phyloP scores from a whole-genome alignment of 495 filamentous ascomycete genomes.

The Astrocystis sublimbata region DNA sequence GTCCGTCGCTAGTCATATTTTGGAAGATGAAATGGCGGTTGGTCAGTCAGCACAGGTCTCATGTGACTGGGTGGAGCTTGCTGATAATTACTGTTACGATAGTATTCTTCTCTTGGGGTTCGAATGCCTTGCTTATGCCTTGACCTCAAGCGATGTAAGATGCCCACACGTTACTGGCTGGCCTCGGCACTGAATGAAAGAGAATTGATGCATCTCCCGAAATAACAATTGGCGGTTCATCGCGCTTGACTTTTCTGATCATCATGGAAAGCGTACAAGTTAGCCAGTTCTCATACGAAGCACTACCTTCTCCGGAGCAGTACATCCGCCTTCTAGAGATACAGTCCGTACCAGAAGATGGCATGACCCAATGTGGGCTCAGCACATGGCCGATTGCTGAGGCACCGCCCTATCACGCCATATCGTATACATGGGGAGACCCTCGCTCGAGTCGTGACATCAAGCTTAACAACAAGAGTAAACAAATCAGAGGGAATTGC shows the following conservation, averaged over 20 bases:
- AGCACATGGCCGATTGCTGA: neutral
- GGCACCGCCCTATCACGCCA: neutral
- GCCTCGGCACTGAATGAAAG: neutral
- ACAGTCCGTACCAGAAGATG: neutral
- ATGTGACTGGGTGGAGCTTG: too few species aligned
- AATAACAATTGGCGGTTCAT: neutral
- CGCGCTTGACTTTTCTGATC: neutral
- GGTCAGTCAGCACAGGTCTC: too few species aligned
- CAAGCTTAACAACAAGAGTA: neutral
- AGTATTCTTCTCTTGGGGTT: too few species aligned
- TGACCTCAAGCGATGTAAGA: too few species aligned
- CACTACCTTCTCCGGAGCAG: neutral
- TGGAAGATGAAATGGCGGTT: too few species aligned
- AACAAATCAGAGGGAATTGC: neutral
- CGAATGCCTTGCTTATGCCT: too few species aligned
- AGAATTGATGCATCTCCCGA: neutral
- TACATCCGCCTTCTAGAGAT: neutral
- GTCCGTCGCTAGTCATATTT: too few species aligned
- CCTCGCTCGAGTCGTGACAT: neutral
- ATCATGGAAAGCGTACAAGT: neutral
- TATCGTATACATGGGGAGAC: conserved; percentile 1
- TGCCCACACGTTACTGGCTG: neutral
- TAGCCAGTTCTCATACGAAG: neutral
- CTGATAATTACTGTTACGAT: too few species aligned
- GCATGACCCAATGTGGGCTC: neutral